Base-by-base conservation (phyloP, 2,329 filamentous ascomycete genomes). In the Aspergillus novoparasiticus region DNA sequence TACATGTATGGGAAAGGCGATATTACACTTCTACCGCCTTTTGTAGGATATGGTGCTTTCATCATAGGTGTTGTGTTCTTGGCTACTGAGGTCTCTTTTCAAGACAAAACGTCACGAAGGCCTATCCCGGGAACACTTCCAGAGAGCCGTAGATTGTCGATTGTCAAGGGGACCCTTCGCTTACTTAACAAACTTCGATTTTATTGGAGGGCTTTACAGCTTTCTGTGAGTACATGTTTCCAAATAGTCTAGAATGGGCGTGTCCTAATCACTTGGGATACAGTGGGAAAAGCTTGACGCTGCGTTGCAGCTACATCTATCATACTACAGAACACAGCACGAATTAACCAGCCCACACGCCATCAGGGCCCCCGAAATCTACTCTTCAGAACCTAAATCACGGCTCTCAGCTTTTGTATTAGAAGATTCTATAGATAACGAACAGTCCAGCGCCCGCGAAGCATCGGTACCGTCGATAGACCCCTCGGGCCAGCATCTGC, bases 201-300 rank as follows among this genome's bases (percentile, higher is more conserved):
- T 3, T 48, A 58, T 58, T 58, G 56, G 56, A 58, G 30, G n/a
- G 56, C 41, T 19, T 34, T 58, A 12, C 39, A 58, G 3, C 41
- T 30, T 58, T 45, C 39, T 43, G 56, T 58, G 26, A 58, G 56
- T 46, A 32, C 14, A 28, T n/a, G 6, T 23, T 41, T 4, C 21
- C 6, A n/a, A 12, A 30, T 48, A 14, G 26, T 36, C 14, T 14
- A 28, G 3, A n/a, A 3, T 30, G 14, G 16, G 9, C 0, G 16
- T n/a, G 8, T 30, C 3, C 46, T 50, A 30, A 50, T 26, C 2
- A 28, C 16, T 2, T n/a, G 26, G 26, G 4, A 4, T 50, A 14
- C 16, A 50, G 46, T 50, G 46, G 54, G 54, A 43, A 28, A 57
- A 26, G 23, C 32, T 57, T 10, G 34, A 56, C 36, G 23, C 53